Conservation (phyloP, 495 filamentous ascomycete genomes). For the Gamarada debralockiae region DNA sequence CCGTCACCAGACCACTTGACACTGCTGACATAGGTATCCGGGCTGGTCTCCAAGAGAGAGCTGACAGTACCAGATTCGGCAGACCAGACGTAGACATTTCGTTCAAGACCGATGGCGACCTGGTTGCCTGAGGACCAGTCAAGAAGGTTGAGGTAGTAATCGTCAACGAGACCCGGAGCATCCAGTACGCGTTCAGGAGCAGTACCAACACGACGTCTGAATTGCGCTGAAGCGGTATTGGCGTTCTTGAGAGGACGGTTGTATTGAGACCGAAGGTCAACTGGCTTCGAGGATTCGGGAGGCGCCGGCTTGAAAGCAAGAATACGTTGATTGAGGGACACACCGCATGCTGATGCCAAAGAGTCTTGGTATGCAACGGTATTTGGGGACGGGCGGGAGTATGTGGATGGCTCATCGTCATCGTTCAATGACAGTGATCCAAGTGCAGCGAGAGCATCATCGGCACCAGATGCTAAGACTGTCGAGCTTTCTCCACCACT, state of each 20-base stretch:
- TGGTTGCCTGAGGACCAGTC: constrained; percentile 98
- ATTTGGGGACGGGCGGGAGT: constrained; percentile 79
- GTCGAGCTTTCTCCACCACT: constrained; percentile 64
- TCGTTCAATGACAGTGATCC: constrained; percentile 67
- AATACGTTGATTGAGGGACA: constrained; percentile 89
- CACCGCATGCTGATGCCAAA: constrained; percentile 85
- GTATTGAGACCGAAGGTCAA: constrained; percentile 95
- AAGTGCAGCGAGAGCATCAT: constrained; percentile 73
- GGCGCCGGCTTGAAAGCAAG: constrained; percentile 98
- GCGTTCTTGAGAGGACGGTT: constrained; percentile 89
- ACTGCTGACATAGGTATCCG: constrained; percentile 94
- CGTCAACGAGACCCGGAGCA: constrained; percentile 90
- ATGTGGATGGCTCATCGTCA: constrained; percentile 47
- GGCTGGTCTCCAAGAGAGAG: constrained; percentile 76
- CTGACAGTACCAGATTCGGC: constrained; percentile 86
- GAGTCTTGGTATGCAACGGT: constrained; percentile 89
- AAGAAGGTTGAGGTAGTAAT: constrained; percentile 98
- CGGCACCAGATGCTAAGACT: constrained; percentile 66
- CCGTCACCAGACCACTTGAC: constrained; percentile 99
- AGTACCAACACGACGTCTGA: constrained; percentile 85
- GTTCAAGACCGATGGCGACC: constrained; percentile 95
- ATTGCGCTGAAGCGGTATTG: constrained; percentile 69
- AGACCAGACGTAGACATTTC: constrained; percentile 98
- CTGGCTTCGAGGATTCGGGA: constrained; percentile 94
- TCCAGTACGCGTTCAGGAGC: constrained; percentile 97